These are phyloP conservation scores for Anthracocystis setariae DNA, from an alignment of 1,284 basidiomycete species.

Conservation along the genomic window DNA sequence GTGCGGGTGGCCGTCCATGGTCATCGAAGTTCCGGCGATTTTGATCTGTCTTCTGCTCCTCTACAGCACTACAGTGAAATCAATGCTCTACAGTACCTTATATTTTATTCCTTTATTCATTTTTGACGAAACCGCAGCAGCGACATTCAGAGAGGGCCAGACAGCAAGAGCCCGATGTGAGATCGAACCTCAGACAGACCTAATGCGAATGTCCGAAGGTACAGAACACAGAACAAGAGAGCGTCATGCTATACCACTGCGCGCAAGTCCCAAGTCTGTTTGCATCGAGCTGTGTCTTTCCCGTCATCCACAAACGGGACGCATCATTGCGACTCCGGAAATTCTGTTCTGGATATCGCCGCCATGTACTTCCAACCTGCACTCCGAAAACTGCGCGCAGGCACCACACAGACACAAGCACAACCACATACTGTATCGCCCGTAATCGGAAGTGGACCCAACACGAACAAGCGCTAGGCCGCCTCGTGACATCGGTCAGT, in stretches of 20 bases:
- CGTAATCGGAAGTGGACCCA: background rate
- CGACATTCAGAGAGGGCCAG: too few relatives aligned
- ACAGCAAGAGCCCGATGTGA: too few relatives aligned
- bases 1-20: background rate
- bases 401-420: background rate
- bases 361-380: too few relatives aligned
- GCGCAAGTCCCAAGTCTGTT: background rate
- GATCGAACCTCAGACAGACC: too few relatives aligned
- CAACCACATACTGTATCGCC: background rate
- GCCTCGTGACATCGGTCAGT: background rate
- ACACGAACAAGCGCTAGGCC: background rate
- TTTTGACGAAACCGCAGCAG: too few relatives aligned
- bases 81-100: too few relatives aligned
- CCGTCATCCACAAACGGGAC: too few relatives aligned
- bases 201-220: too few relatives aligned
- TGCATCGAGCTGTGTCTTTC: background rate
- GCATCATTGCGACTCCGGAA: too few relatives aligned
- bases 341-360: too few relatives aligned
- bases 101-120: background rate
- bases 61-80: too few relatives aligned
- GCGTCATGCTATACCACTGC: too few relatives aligned
- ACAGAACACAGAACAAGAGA: background rate
- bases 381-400: background rate
- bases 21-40: constrained; percentile 1
- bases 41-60: background rate